Evolutionary conservation across 2,329 filamentous ascomycete genomes (phyloP).

Genomic region (Ophiostoma novo-ulmi): DNA sequence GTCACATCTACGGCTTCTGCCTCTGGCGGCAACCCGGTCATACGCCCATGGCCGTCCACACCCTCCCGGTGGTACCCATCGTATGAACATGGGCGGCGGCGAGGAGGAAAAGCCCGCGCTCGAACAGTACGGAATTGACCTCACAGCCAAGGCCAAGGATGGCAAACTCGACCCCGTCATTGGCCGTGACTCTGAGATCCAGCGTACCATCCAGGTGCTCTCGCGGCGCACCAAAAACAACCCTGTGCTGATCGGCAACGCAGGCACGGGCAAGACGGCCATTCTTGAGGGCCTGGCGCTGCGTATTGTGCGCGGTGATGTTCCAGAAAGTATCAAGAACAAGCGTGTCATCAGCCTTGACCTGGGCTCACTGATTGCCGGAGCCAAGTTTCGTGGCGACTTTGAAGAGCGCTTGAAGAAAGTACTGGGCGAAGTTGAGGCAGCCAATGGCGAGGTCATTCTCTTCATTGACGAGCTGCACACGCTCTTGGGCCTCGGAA

Average conservation of each 20-base stretch:
- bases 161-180: constrained; percentile 96
- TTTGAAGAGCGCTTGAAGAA: constrained; percentile 92
- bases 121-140: constrained; percentile 85
- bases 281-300: constrained; percentile 86
- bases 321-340: constrained; percentile 92
- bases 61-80: constrained; percentile 85
- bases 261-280: constrained; percentile 90
- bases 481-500: constrained; percentile 83
- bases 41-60: constrained; percentile 73
- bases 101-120: constrained; percentile 76
- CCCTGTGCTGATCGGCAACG: constrained; percentile 85
- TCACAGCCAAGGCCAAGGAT: constrained; percentile 76
- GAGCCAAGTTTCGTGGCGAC: constrained; percentile 90
- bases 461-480: constrained; percentile 95
- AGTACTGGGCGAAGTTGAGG: constrained; percentile 84
- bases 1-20: constrained; percentile 31
- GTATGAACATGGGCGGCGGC: constrained; percentile 78
- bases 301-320: constrained; percentile 84
- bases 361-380: constrained; percentile 86
- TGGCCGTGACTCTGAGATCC: constrained; percentile 84
- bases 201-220: constrained; percentile 88
- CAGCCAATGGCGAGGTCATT: constrained; percentile 83
- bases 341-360: constrained; percentile 86
- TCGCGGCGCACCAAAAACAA: constrained; percentile 94
- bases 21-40: constrained; percentile 41